Conservation (phyloP, 352 stramenopile genomes). For the Globisporangium paroecandrum region DNA sequence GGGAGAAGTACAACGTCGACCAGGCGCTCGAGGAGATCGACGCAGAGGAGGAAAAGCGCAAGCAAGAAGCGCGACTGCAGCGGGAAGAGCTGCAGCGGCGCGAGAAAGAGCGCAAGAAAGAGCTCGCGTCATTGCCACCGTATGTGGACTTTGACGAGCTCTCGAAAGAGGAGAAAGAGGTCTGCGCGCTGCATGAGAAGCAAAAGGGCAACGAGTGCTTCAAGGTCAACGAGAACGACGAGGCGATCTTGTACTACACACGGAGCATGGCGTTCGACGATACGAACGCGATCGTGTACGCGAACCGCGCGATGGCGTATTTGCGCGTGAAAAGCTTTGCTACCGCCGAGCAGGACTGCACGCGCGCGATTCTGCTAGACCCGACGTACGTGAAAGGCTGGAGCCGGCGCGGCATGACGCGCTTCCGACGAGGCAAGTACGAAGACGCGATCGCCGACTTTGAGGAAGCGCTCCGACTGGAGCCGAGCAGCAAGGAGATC, state of each 20-base stretch:
- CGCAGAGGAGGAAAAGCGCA: conserved; percentile 33
- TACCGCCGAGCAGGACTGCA: conserved; percentile 85
- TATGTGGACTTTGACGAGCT: conserved; percentile 58
- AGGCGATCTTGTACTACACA: conserved; percentile 87
- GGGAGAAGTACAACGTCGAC: conserved; percentile 91
- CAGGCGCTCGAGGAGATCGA: conserved; percentile 75
- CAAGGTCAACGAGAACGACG: conserved; percentile 76
- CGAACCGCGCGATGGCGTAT: conserved; percentile 85
- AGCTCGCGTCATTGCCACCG: conserved; percentile 53
- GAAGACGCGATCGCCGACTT: conserved; percentile 82
- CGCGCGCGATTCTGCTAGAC: conserved; percentile 71
- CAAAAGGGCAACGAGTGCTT: conserved; percentile 95
- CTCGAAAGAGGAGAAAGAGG: conserved; percentile 40
- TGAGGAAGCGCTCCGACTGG: conserved; percentile 51
- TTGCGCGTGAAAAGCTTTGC: conserved; percentile 82
- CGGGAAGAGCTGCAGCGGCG: conserved; percentile 37
- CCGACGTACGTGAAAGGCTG: conserved; percentile 86
- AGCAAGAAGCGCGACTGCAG: conserved; percentile 34
- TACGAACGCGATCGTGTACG: conserved; percentile 71
- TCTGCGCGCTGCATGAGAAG: conserved; percentile 80
- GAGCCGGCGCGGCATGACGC: conserved; percentile 83
- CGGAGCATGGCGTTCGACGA: conserved; percentile 83
- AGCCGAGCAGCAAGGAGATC: conserved; percentile 73
- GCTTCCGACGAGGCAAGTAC: conserved; percentile 86
- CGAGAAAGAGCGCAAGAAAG: conserved; percentile 40